Conservation (phyloP, 2,329 filamentous ascomycete species). For the Clonostachys solani region DNA sequence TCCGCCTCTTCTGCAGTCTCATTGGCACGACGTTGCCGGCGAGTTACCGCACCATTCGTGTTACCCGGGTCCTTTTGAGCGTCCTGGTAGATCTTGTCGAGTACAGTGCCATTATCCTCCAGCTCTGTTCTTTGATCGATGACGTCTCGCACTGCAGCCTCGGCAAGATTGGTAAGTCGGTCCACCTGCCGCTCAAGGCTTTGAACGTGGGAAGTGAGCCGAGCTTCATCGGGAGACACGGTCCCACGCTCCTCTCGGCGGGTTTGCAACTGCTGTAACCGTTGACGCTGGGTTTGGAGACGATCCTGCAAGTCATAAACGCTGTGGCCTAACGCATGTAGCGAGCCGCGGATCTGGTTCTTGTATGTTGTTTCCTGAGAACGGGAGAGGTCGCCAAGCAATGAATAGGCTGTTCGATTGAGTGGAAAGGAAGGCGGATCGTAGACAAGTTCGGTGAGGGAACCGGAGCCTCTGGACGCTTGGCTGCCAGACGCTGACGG, state of each 20-base stretch:
- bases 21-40: constrained; percentile 3
- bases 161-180: constrained; percentile 36
- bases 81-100: constrained; percentile 22
- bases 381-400: constrained; percentile 36
- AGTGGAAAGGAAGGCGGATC: constrained; percentile 43
- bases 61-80: too few relatives aligned
- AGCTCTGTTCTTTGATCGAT: constrained; percentile 46
- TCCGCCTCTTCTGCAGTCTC: not conserved
- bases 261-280: constrained; percentile 21
- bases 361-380: constrained; percentile 37
- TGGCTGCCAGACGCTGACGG: not conserved
- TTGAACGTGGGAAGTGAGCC: constrained; percentile 31
- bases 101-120: constrained; percentile 39
- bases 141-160: constrained; percentile 38
- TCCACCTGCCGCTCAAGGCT: constrained; percentile 33
- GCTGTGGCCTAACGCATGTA: constrained; percentile 34
- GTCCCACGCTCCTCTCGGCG: constrained; percentile 29
- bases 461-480: not conserved
- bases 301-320: constrained; percentile 47
- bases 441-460: constrained; percentile 21
- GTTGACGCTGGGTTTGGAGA: constrained; percentile 25
- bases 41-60: constrained; percentile 12
- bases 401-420: constrained; percentile 26
- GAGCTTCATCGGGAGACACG: constrained; percentile 25
- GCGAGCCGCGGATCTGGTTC: constrained; percentile 37